Base-by-base conservation (phyloP, 768 basidiomycete species). In the Kwoniella shandongensis region DNA sequence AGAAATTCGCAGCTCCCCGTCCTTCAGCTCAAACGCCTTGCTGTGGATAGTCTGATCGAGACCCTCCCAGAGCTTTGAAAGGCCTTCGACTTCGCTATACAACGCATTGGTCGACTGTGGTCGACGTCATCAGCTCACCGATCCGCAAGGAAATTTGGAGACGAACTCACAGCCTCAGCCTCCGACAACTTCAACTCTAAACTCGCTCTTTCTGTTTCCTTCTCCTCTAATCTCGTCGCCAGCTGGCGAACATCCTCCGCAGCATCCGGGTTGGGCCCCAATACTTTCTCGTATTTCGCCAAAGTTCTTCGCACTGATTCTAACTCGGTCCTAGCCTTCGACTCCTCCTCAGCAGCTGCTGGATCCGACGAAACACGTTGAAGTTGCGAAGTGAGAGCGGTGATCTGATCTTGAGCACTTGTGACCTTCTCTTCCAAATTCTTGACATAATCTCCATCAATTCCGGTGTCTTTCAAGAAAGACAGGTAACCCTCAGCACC, bases 61-160 rank as follows among this genome's bases (percentile, higher is more conserved):
- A 22, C 81, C 78, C 69, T 94, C 90, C 89, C 91, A 97, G 0
- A 90, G 85, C 30, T 85, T 81, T 15, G 91, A 90, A 15, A 99
- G 70, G 61, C 85, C 85, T 59, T 94, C 91, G 5, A 97, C 77
- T 76, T 97, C 93, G 18, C 83, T 79, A 64, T 88, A 94, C 18
- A 96, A 78, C 18, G 88, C 83, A 13, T 84, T 80, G 68, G 91
- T 87, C 2, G 86, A 82, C 85, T 91, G 72, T 15, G 45, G n/a
- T n/a, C n/a, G n/a, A n/a, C n/a, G n/a, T n/a, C n/a, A n/a, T n/a
- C n/a, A n/a, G n/a, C n/a, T n/a, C n/a, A n/a, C n/a, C 18, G 36
- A 10, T n/a, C n/a, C n/a, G n/a, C n/a, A n/a, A n/a, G n/a, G n/a
- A n/a, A n/a, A n/a, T n/a, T n/a, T n/a, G n/a, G n/a, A n/a, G 41